Base-by-base conservation (phyloP, 768 basidiomycete species). In the Collybia sordida region DNA sequence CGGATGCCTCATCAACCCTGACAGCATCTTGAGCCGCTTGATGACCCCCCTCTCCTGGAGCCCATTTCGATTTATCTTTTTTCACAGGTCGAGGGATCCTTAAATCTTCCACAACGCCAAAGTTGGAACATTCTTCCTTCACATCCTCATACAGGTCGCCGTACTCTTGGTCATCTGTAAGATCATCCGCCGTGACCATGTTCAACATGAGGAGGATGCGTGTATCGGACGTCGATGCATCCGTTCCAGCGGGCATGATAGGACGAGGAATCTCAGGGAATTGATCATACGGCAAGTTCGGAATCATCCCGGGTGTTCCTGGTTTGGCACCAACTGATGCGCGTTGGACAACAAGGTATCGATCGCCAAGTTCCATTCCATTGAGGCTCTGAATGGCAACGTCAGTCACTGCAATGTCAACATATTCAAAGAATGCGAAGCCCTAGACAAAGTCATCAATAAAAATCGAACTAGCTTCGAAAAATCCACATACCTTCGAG, bases 341-440 rank as follows among this genome's bases (percentile, higher is more conserved):
- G 50, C 96, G 86, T 64, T 99, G 97, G 27, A 99, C 96, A 50
- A 98, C 93, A 39, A 99, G 81, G 64, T 84, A 91, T 6, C 93
- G 86, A 68, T 98, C 97, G 42, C 96, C 97, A 12, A 98, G 83
- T 63, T 97, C 90, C 93, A 99, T 98, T 53, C 93, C 93, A 69
- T 96, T 94, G 49, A 99, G 80, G 60, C 93, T 91, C 66, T 92
- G 89, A 60, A 96, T 97, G 42, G 97, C 97, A 59, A 97, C 83
- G 58, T 98, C 97, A 52, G 97, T 99, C 50, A 94, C 86, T 43
- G 66, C 69, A 14, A 83, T 72, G 64, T 99, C 97, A 53, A 90
- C 86, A 68, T 98, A 99, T 78, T 99, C 97, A 73, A 94, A 96
- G 78, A 99, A 98, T 3, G 97, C 97, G 69, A 97, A 99, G 60